Evolutionary conservation across 2,329 filamentous ascomycete genomes (phyloP), one percentile per base, ranked within the genome.

Genomic region (Fusarium sp.): DNA sequence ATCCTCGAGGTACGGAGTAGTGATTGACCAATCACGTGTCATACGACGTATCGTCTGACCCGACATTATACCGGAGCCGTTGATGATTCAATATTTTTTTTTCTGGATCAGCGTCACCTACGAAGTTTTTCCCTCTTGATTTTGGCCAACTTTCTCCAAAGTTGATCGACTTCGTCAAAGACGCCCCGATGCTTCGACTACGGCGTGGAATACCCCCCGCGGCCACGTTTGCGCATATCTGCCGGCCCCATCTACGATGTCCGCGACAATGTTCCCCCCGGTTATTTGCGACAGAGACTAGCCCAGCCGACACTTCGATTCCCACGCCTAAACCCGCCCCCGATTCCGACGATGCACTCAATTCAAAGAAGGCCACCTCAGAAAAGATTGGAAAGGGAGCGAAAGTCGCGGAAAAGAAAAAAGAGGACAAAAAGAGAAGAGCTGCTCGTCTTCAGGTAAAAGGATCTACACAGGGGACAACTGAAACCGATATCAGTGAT

Each of bases 131-230:
- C 26, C 32, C 54, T 47, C 42, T 60, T 28, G 47, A 50, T 13
- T 60, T 48, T 60, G 50, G 45, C 50, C 63, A 65, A n/a, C 50
- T 75, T 54, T 56, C 51, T 28, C 44, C 56, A 51, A 28, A 53
- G 50, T 66, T 45, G 28, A 44, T 45, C 66, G 68, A 64, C 47
- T 55, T 56, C 30, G 57, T 51, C 38, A 63, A 60, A 48, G 48
- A 44, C 50, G 28, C 53, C 57, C 47, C 69, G 69, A 82, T 82
- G 81, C 78, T 82, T 76, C 80, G 80, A 57, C 47, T 72, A 35
- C 65, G 72, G 55, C 72, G 73, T 44, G 58, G 69, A 35, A 61
- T 61, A 56, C 73, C 75, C 62, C 67, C 51, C 41, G 59, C 72
- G 72, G 66, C 66, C 64, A 70, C 55, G 32, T 57, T 70, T 42